Conservation (phyloP, 2,329 filamentous ascomycete species). For the Talaromyces sp. region DNA sequence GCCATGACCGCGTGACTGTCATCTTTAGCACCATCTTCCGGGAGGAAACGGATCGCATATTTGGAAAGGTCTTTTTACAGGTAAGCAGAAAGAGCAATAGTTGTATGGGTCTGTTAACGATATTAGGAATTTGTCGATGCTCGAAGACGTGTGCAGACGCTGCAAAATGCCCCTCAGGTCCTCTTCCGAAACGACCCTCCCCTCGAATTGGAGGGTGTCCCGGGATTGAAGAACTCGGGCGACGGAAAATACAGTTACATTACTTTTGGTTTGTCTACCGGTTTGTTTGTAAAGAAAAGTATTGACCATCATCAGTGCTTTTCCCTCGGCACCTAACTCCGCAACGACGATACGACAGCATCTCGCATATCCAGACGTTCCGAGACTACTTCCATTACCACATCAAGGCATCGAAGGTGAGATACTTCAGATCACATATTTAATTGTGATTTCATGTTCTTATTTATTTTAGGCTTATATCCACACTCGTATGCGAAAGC, state of each 20-base stretch:
- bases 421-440: not conserved
- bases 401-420: conserved; percentile 93
- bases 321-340: conserved; percentile 92
- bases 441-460: conserved; percentile 2
- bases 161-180: conserved; percentile 97
- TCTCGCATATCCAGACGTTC: conserved; percentile 99
- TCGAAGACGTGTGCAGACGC: conserved; percentile 67
- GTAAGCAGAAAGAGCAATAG: conserved; percentile 17
- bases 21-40: conserved; percentile 98
- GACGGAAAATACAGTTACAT: conserved; percentile 93
- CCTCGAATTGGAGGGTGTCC: conserved; percentile 80
- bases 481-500: conserved; percentile 94
- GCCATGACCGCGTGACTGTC: conserved; percentile 93
- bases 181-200: conserved; percentile 93
- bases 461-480: conserved; percentile 70
- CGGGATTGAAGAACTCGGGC: conserved; percentile 69
- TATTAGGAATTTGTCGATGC: conserved; percentile 87
- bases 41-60: conserved; percentile 95
- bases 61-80: conserved; percentile 96
- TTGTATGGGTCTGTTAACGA: conserved; percentile 4
- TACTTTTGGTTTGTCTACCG: conserved; percentile 70
- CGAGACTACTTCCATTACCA: conserved; percentile 99
- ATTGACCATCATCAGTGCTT: conserved; percentile 56
- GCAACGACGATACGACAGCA: conserved; percentile 87
- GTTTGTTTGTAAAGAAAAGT: not conserved